These are phyloP conservation scores for Sclerotinia subarctica DNA, from an alignment of 2,329 filamentous ascomycete genomes.

Conservation along the genomic window DNA sequence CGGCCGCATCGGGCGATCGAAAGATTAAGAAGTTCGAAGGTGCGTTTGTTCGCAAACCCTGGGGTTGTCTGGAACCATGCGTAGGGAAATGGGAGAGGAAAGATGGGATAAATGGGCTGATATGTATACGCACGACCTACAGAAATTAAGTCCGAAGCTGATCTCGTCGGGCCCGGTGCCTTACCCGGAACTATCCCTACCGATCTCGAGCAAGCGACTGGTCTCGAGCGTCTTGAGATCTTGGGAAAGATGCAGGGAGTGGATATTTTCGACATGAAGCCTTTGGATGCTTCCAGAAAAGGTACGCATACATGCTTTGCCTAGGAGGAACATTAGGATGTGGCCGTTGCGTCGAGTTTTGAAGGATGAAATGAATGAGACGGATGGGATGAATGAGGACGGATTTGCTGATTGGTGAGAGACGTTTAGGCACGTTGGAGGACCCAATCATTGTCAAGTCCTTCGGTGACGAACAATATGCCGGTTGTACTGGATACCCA, in stretches of 20 bases:
- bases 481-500: constrained; percentile 91
- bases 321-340: background rate
- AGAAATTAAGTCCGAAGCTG: constrained; percentile 82
- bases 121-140: constrained; percentile 27
- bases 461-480: constrained; percentile 93
- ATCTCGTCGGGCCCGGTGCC: constrained; percentile 83
- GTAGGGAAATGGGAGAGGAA: background rate
- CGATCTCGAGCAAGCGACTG: constrained; percentile 92
- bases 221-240: constrained; percentile 97
- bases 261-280: constrained; percentile 97
- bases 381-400: background rate
- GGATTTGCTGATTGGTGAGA: constrained; percentile 23
- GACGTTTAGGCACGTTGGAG: constrained; percentile 70
- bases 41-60: constrained; percentile 21
- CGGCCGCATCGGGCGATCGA: constrained; percentile 26
- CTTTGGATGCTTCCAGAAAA: constrained; percentile 83
- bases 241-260: constrained; percentile 99
- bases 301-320: constrained; percentile 49
- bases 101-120: constrained; percentile 20
- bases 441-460: constrained; percentile 89
- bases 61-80: background rate
- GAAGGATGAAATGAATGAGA: background rate
- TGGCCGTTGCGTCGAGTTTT: background rate
- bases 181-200: constrained; percentile 80
- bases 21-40: constrained; percentile 40